phyloP scores from a whole-genome alignment of 1,284 basidiomycete genomes.

The Cutaneotrichosporon sp. region DNA sequence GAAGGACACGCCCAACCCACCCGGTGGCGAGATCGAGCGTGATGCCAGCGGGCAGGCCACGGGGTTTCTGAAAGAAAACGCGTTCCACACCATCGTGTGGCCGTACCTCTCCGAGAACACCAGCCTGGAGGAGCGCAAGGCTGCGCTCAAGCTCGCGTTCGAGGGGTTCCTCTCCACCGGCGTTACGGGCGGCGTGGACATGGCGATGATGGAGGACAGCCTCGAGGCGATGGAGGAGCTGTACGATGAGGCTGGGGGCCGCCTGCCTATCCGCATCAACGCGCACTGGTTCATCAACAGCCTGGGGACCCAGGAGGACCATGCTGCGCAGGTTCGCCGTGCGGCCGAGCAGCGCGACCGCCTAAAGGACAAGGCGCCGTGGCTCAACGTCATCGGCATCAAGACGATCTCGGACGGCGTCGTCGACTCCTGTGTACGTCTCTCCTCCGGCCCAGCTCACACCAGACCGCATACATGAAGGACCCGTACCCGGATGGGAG shows the following conservation, averaged over 20 bases:
- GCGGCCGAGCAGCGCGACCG: conserved; percentile 27
- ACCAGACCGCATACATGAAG: conserved; percentile 33
- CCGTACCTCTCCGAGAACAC: conserved; percentile 29
- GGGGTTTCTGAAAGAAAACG: conserved; percentile 32
- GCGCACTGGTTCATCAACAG: conserved; percentile 31
- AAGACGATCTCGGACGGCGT: conserved; percentile 43
- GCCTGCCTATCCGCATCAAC: conserved; percentile 29
- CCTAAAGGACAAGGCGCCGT: conserved; percentile 20
- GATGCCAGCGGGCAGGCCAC: conserved; percentile 33
- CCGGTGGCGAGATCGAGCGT: conserved; percentile 33
- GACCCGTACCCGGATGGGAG: conserved; percentile 32
- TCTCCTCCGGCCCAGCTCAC: not conserved
- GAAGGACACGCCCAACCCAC: conserved; percentile 21
- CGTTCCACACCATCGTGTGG: conserved; percentile 32
- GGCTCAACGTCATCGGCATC: conserved; percentile 36
- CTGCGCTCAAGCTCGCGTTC: conserved; percentile 24
- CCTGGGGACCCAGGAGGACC: conserved; percentile 23
- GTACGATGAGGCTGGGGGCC: conserved; percentile 19
- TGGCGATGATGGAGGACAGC: conserved; percentile 32
- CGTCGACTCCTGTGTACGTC: conserved; percentile 29
- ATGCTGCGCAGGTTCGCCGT: conserved; percentile 18
- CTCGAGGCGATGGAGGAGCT: conserved; percentile 33
- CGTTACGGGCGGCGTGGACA: conserved; percentile 35
- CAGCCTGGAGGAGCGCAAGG: conserved; percentile 23
- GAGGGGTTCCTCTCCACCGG: conserved; percentile 30